phyloP scores from a whole-genome alignment of 2,329 filamentous ascomycete genomes.

The Colletotrichum horii region DNA sequence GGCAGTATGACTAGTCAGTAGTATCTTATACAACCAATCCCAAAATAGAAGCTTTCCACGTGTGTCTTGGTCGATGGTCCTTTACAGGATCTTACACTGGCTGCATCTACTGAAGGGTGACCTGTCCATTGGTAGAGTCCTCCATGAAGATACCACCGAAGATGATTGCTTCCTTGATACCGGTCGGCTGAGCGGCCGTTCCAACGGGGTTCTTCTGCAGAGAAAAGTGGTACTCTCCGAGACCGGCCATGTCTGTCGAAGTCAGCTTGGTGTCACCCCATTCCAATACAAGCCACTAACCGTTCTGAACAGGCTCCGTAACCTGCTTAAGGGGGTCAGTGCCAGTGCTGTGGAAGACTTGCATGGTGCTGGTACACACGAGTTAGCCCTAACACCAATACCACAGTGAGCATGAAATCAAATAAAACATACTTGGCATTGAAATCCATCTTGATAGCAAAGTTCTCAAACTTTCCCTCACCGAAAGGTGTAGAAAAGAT shows the following conservation, averaged over 20 bases:
- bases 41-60: neutral
- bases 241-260: slow-evolving; percentile 30
- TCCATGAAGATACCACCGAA: slow-evolving; percentile 40
- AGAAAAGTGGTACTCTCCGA: slow-evolving; percentile 51
- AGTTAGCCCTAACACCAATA: neutral
- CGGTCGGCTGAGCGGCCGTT: slow-evolving; percentile 33
- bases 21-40: neutral
- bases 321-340: slow-evolving; percentile 38
- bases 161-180: slow-evolving; percentile 35
- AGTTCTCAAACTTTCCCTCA: slow-evolving; percentile 19
- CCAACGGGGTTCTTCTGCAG: slow-evolving; percentile 45
- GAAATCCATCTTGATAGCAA: slow-evolving; percentile 21
- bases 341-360: slow-evolving; percentile 48
- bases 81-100: neutral
- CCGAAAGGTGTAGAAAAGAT: slow-evolving; percentile 21
- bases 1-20: neutral
- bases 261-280: neutral
- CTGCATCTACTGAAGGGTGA: slow-evolving; percentile 19
- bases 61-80: neutral
- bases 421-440: neutral
- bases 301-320: slow-evolving; percentile 36
- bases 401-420: slow-evolving; percentile 17
- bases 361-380: slow-evolving; percentile 29
- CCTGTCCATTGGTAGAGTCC: slow-evolving; percentile 23
- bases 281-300: slow-evolving; percentile 27